Base-by-base conservation (phyloP, 768 basidiomycete genomes). In the Phanerodontia chrysosporium region DNA sequence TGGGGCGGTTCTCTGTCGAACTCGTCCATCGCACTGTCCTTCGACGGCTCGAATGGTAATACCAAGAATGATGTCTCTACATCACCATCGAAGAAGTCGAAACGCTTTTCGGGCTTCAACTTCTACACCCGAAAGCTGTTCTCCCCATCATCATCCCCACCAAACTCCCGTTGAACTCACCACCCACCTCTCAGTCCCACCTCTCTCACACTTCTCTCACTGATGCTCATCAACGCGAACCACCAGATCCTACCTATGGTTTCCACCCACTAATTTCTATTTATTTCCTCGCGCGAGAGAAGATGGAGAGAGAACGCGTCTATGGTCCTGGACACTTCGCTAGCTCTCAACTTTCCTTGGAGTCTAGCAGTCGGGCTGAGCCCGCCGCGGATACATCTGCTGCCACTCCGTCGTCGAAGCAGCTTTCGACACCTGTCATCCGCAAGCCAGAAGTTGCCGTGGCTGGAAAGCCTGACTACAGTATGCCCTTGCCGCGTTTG, bases 191-290 rank as follows among this genome's bases (percentile, higher is more conserved):
- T 2, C 82, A 80, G 62, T 80, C 81, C 0, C 80, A 82, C 51
- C 74, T 85, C 6, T 78, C 81, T 25, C 73, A 78, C 69, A 68
- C 75, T 3, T 73, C 76, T 28, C 74, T 83, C 54, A 64, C 69
- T 25, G 83, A 84, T 71, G 60, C 72, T 13, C 72, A 77, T 55
- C 80, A 60, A 77, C 59, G 65, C 27, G 76, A 86, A 60, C 80
- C 79, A 12, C 63, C 77, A 62, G 96, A 99, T 68, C 95, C 96
- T 4, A 96, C 93, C 14, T 78, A 83, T 55, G 97, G 95, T 1
- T 99, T 93, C 76, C 94, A 98, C 70, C 95, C 94, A 0, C 80
- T 99, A 27, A 82, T 98, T 48, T 93, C 95, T 29, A 98, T 99
- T 75, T 99, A 99, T 72, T 98, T 87, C 76, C 84, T 99, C 21